Base-by-base conservation (phyloP, 768 basidiomycete genomes). In the Cystofilobasidium bisporidii region DNA sequence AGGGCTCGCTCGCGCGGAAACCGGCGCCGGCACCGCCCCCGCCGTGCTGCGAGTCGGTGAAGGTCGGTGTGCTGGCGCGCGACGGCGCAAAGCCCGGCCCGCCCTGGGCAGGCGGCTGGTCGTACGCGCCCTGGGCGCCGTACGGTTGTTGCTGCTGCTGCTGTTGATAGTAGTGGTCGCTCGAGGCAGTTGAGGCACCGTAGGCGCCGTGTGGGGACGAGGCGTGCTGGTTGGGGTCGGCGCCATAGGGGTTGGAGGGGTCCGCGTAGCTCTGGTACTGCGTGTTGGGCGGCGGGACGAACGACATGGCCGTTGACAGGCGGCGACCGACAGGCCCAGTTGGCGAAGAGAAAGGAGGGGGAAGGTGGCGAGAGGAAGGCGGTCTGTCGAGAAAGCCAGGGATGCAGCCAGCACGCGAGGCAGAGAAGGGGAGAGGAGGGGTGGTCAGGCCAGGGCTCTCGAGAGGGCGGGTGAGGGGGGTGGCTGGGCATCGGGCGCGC, bases 161-260 rank as follows among this genome's bases (percentile, higher is more conserved):
- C 28, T 40, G 64, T 22, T 58, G 40, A 10, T 55, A 65, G 64
- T 58, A 65, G 56, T 65, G 64, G 5, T 65, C 64, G 20, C 28
- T 32, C 40, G 64, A 65, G 22, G 38, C 32, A 10, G 64, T 45
- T 32, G 64, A 65, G 40, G 41, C 30, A 8, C 6, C 47, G 48
- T 67, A 53, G 14, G 53, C 17, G 8, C 48, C 43, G 28, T 48
- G 45, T 15, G 53, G 43, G 6, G 24, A 17, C 17, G 5, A 15
- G 3, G 5, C 8, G 10, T 15, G 17, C 43, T 22, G 43, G 43
- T 17, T 28, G 24, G n/a, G 28, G 28, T 48, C 38, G 41, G 50
- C 43, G 33, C 67, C 67, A 30, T 69, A 69, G 3, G 67, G 67
- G 56, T 60, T 69, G 6, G 61, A 58, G 6, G 67, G 67, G 58